Conservation (phyloP, 306 rosid species). For the Arachis stenosperma region DNA sequence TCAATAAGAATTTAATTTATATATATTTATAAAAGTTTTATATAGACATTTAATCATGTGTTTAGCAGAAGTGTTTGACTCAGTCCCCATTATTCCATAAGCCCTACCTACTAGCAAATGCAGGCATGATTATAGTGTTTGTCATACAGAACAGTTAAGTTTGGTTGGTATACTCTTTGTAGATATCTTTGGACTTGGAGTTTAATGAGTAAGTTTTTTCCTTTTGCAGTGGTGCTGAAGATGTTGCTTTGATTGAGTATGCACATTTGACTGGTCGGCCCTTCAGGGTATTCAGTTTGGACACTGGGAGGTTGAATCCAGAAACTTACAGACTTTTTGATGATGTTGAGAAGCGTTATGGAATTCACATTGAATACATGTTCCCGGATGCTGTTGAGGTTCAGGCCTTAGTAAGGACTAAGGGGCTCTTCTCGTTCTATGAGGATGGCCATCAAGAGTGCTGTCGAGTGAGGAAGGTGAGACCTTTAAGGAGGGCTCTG, state of each 20-base stretch:
- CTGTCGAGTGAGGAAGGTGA: conserved; percentile 95
- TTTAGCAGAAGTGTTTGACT: background rate
- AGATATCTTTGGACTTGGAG: conserved; percentile 25
- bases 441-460: conserved; percentile 99
- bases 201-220: conserved; percentile 28
- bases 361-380: conserved; percentile 91
- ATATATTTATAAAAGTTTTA: too few relatives aligned
- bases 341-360: conserved; percentile 81
- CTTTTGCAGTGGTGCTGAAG: conserved; percentile 93
- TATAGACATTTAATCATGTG: too few relatives aligned
- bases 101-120: too few relatives aligned
- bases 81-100: too few relatives aligned
- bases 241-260: conserved; percentile 90
- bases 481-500: conserved; percentile 89
- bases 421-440: conserved; percentile 93
- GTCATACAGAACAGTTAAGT: too few relatives aligned
- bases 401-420: conserved; percentile 87
- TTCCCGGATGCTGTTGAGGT: conserved; percentile 97
- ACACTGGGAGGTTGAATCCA: conserved; percentile 92
- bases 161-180: too few relatives aligned
- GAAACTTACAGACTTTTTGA: conserved; percentile 85
- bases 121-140: background rate
- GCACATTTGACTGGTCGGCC: conserved; percentile 95
- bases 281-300: conserved; percentile 89
- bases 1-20: too few relatives aligned